These are phyloP conservation scores for Graphilbum fragrans DNA, from an alignment of 2,329 filamentous ascomycete species.

Conservation along the genomic window DNA sequence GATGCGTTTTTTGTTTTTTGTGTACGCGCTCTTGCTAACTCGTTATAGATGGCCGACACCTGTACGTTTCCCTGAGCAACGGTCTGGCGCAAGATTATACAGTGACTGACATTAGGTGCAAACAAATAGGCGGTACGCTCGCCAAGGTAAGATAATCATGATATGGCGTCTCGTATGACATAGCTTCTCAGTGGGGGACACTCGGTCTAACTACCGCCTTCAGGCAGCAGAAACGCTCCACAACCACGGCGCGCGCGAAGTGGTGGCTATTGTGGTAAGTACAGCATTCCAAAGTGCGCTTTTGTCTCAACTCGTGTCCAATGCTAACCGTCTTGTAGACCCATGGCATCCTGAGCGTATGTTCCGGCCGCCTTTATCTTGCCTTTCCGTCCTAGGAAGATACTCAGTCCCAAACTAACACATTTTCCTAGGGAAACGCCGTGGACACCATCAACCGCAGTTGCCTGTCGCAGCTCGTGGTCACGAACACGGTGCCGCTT, in stretches of 20 bases:
- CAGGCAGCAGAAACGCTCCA: conserved; percentile 73
- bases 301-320: background rate
- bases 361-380: background rate
- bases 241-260: conserved; percentile 73
- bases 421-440: conserved; percentile 78
- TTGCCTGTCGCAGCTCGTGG: conserved; percentile 65
- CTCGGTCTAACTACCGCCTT: too few species aligned
- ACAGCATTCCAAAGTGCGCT: too few species aligned
- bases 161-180: too few species aligned
- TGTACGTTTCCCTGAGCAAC: too few species aligned
- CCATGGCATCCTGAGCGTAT: conserved; percentile 12
- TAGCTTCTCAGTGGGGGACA: too few species aligned
- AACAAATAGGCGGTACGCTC: conserved; percentile 27
- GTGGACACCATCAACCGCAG: conserved; percentile 77
- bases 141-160: conserved; percentile 37
- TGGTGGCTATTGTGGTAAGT: conserved; percentile 69
- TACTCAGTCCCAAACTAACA: conserved; percentile 48
- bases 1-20: background rate
- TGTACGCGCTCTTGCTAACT: background rate
- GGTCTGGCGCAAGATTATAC: too few species aligned
- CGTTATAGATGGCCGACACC: conserved; percentile 13
- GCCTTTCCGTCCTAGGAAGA: background rate
- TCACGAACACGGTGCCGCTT: conserved; percentile 80
- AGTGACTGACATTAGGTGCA: too few species aligned
- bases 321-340: conserved; percentile 5